Percentiles rank a stretch among this genome's conserved stretches.
These are phyloP conservation scores for Taiwanofungus camphoratus DNA, from an alignment of 1,284 basidiomycete species.

Conservation along the genomic window DNA sequence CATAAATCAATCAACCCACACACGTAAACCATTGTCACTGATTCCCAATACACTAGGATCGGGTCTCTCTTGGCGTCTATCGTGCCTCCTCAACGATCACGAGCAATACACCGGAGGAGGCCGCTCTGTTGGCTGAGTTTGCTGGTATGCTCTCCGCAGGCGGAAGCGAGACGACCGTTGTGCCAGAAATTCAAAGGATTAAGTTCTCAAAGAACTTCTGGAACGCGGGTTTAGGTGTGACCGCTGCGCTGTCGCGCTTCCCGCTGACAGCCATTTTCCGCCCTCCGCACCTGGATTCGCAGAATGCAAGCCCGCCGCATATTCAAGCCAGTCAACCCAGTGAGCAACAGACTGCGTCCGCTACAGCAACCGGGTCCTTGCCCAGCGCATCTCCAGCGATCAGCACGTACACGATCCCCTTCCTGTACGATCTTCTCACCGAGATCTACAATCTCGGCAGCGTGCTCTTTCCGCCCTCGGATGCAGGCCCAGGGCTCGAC, in stretches of 20 bases:
- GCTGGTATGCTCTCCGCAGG: constrained; percentile 40
- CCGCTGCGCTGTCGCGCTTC: constrained; percentile 46
- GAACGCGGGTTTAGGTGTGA: constrained; percentile 53
- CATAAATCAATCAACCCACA: neutral
- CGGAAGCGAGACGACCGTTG: constrained; percentile 42
- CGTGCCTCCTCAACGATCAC: constrained; percentile 37
- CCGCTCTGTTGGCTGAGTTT: constrained; percentile 40
- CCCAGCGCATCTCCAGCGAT: constrained; percentile 33
- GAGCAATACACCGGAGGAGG: constrained; percentile 39
- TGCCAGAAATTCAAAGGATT: constrained; percentile 53
- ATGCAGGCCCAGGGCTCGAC: constrained; percentile 34
- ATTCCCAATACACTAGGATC: constrained; percentile 35
- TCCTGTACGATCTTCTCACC: constrained; percentile 37
- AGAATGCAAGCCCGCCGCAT: too few relatives aligned
- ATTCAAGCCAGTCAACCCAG: constrained; percentile 22
- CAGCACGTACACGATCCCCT: constrained; percentile 40
- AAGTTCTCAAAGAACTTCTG: constrained; percentile 64
- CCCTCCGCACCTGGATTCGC: too few relatives aligned
- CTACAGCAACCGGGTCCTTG: constrained; percentile 30
- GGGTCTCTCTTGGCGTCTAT: constrained; percentile 48
- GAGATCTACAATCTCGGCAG: constrained; percentile 46
- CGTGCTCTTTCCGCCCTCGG: constrained; percentile 45
- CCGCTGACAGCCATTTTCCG: constrained; percentile 50
- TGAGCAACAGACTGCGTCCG: constrained; percentile 1
- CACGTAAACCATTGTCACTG: neutral